phyloP scores from a whole-genome alignment of 495 filamentous ascomycete species.

The Penicillium manginii region DNA sequence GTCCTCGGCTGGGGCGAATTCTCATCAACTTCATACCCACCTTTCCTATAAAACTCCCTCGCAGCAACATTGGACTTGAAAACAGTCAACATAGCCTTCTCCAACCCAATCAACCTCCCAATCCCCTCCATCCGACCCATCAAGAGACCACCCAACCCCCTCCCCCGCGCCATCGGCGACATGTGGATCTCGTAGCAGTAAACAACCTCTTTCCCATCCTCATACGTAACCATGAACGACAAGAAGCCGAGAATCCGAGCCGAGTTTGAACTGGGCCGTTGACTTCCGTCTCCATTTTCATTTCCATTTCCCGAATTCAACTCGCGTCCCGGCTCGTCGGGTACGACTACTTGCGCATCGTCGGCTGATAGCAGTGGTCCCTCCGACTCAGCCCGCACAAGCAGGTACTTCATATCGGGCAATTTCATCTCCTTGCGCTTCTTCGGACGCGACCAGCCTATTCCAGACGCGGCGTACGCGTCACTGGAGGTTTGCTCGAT shows the following conservation, averaged over 20 bases:
- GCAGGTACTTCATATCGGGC: conserved; percentile 67
- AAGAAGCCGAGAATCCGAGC: conserved; percentile 62
- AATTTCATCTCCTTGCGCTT: conserved; percentile 80
- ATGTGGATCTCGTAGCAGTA: conserved; percentile 93
- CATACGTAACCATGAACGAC: conserved; percentile 83
- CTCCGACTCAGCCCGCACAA: conserved; percentile 46
- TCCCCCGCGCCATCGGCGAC: conserved; percentile 51
- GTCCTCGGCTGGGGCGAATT: conserved; percentile 65
- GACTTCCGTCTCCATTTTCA: not conserved
- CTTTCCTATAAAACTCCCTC: conserved; percentile 64
- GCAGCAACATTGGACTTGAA: conserved; percentile 69
- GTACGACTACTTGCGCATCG: not conserved
- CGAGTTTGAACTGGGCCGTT: not conserved
- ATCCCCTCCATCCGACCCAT: conserved; percentile 49
- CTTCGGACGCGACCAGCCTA: conserved; percentile 69
- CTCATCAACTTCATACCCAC: conserved; percentile 70
- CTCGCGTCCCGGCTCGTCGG: conserved; percentile 10
- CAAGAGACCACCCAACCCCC: conserved; percentile 44
- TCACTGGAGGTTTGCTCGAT: conserved; percentile 68
- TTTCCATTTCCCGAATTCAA: not conserved
- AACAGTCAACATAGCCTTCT: conserved; percentile 85
- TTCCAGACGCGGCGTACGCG: conserved; percentile 66
- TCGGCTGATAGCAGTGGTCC: too few species aligned
- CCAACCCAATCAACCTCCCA: conserved; percentile 49
- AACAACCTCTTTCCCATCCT: conserved; percentile 71